Evolutionary conservation across 371 early-diverging fungal species (phyloP).

Genomic region (Batrachochytrium dendrobatidis): DNA sequence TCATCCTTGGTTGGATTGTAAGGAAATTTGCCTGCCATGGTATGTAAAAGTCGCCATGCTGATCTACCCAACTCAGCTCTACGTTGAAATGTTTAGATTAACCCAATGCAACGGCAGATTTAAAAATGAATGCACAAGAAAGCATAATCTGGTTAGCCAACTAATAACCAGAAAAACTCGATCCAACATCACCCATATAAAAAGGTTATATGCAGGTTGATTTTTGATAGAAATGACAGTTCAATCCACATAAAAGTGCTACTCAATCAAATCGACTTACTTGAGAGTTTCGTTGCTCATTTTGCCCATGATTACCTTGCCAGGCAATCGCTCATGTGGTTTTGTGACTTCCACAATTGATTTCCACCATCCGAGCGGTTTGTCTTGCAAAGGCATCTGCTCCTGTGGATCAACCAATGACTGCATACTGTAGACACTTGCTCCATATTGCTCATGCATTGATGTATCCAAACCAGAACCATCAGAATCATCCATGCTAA

Average conservation of each 20-base stretch:
- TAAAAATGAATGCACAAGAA: background rate
- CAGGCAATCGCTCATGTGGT: conserved; percentile 22
- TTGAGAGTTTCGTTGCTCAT: conserved; percentile 76
- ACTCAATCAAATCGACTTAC: conserved; percentile 30
- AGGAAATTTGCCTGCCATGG: conserved; percentile 93
- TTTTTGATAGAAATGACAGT: too few species aligned
- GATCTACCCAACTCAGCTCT: conserved; percentile 82
- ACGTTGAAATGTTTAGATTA: background rate
- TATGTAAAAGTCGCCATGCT: conserved; percentile 89
- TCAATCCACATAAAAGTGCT: too few species aligned
- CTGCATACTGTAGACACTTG: too few species aligned
- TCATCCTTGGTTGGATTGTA: conserved; percentile 74
- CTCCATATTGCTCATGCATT: too few species aligned
- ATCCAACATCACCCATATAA: background rate
- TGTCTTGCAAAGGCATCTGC: too few species aligned
- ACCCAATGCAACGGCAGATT: background rate
- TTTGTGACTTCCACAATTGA: too few species aligned
- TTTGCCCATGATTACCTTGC: conserved; percentile 63
- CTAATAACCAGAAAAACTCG: background rate
- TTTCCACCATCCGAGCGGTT: too few species aligned
- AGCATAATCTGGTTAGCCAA: background rate
- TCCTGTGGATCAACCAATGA: too few species aligned
- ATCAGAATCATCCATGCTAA: too few species aligned
- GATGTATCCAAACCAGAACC: too few species aligned
- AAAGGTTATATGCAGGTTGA: background rate